These are phyloP conservation scores for Arabidopsis arenosa DNA, from an alignment of 345 rosid genomes.

Conservation along the genomic window DNA sequence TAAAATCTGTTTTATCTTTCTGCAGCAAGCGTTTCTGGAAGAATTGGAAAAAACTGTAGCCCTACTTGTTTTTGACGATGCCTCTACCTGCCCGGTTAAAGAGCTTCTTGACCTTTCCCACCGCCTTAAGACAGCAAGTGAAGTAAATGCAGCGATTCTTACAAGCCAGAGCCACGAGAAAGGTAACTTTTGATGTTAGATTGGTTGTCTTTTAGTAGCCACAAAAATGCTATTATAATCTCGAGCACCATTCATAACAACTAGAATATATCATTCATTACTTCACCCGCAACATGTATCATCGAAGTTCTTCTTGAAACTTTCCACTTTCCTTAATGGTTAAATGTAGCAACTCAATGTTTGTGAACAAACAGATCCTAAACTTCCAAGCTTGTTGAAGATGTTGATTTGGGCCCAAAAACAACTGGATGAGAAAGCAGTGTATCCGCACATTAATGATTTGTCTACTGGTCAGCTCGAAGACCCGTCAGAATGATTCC, in stretches of 20 bases:
- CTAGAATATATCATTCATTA: not conserved
- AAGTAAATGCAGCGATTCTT: conserved; percentile 96
- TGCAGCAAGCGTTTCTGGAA: conserved; percentile 82
- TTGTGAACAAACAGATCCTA: conserved; percentile 72
- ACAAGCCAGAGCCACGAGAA: conserved; percentile 98
- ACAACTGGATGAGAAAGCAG: conserved; percentile 88
- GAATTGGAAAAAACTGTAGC: conserved; percentile 97
- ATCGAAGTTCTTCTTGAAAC: not conserved
- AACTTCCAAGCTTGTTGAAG: conserved; percentile 90
- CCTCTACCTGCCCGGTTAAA: conserved; percentile 82
- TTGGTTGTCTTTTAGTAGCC: conserved; percentile 15
- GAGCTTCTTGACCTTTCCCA: conserved; percentile 91
- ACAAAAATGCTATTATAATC: not conserved
- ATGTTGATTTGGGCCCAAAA: conserved; percentile 94
- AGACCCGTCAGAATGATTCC: conserved; percentile 66
- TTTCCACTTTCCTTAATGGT: not conserved
- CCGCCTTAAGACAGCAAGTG: conserved; percentile 94
- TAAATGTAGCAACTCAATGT: conserved; percentile 11
- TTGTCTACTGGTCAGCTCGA: conserved; percentile 73
- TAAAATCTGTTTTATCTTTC: conserved; percentile 9
- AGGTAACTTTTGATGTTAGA: conserved; percentile 51
- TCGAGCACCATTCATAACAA: conserved; percentile 1
- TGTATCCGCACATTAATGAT: conserved; percentile 88
- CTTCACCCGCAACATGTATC: conserved; percentile 6
- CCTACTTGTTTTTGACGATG: conserved; percentile 88